Evolutionary conservation across 768 basidiomycete species (phyloP).

Genomic region (Tricholomella constricta): DNA sequence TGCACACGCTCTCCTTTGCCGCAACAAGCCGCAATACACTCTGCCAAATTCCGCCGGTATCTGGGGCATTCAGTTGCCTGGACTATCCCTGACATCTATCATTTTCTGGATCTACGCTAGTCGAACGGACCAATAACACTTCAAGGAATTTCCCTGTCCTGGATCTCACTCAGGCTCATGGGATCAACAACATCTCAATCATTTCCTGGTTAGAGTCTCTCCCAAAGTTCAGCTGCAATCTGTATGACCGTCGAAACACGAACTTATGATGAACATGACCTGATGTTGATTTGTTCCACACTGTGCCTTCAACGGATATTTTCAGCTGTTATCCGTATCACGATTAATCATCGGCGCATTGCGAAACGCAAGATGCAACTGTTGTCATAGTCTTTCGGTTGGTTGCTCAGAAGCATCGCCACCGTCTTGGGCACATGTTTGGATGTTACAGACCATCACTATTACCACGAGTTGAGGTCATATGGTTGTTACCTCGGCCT

Average conservation of each 20-base stretch:
- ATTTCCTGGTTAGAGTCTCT: neutral
- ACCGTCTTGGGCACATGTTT: too few species aligned
- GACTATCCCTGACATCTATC: neutral
- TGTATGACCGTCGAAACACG: neutral
- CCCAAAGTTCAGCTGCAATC: neutral
- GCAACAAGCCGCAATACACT: constrained; percentile 1
- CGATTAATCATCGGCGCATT: too few species aligned
- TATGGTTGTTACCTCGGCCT: neutral
- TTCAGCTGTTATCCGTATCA: too few species aligned
- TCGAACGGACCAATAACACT: too few species aligned
- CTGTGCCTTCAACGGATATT: neutral
- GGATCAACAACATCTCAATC: too few species aligned
- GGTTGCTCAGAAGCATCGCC: neutral
- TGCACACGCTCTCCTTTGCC: constrained; percentile 1
- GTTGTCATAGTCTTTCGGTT: neutral
- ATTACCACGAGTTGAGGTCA: neutral
- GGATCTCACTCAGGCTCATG: too few species aligned
- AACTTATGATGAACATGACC: neutral
- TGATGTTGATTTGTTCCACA: neutral
- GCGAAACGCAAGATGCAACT: too few species aligned
- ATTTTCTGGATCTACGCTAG: neutral
- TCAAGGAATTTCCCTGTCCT: too few species aligned
- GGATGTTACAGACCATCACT: too few species aligned
- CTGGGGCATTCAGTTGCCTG: neutral
- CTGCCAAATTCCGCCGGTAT: constrained; percentile 4